Base-by-base conservation (phyloP, 2,329 filamentous ascomycete genomes). In the Colletotrichum tabaci region DNA sequence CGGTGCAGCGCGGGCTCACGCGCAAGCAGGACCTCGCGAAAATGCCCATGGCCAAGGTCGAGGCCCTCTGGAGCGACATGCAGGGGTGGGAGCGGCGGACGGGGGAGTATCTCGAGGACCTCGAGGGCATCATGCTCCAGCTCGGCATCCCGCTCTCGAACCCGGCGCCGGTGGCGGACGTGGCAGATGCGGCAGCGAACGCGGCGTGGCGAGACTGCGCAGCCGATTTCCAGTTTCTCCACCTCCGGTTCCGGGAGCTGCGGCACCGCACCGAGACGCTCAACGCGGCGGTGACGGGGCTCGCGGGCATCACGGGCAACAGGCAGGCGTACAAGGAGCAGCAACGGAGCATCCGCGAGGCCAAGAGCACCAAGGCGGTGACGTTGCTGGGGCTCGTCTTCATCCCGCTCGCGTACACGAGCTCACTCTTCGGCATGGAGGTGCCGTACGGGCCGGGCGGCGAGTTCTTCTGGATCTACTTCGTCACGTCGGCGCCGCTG, bases 41-140 rank as follows among this genome's bases (percentile, higher is more conserved):
- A 23, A 73, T 75, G 72, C 70, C 66, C 2, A 72, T 71, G 70
- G 58, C 49, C 44, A 72, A 72, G 46, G 75, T 76, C 4, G 77
- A 78, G 74, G 75, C 74, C 21, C 69, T 76, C 35, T 78, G 76
- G 76, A 76, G 75, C 64, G 77, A 78, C 56, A 73, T 73, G 50
- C 77, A 78, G 61, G 74, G 75, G 6, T 76, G 74, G 73, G 74
- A 77, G 63, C 72, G 77, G 23, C 74, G 77, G 23, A 75, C 74
- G 67, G 76, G 74, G 26, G 75, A 77, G 60, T 77, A 77, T 63
- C 69, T 73, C 52, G 75, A 77, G 46, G 75, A 77, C 56, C 72
- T 77, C 23, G 76, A 76, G 66, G 71, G 66, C 35, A 76, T 72
- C 50, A 77, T 77, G 75, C 73, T 78, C 1, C 75, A 77, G 66